Percentiles rank a stretch among this genome's conserved stretches.
Conservation (phyloP, 495 filamentous ascomycete species). For the Penicillium nucicola region DNA sequence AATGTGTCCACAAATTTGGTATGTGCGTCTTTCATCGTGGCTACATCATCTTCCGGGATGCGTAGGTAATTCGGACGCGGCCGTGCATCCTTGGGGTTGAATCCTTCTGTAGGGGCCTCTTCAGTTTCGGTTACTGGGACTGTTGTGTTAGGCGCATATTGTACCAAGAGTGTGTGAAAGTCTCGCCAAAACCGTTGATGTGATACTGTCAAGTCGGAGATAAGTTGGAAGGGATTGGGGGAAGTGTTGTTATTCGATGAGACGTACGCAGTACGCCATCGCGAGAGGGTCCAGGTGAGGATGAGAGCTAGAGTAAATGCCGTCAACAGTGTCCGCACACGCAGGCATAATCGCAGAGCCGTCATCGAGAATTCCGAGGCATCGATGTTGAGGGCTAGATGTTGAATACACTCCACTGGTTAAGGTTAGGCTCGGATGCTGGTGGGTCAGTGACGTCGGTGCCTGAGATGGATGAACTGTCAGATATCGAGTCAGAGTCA, state of each 20-base stretch:
- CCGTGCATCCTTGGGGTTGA: conserved; percentile 9
- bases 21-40: conserved; percentile 28
- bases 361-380: neutral
- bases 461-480: neutral
- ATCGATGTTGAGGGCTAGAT: too few species aligned
- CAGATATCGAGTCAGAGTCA: neutral
- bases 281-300: conserved; percentile 16
- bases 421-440: neutral
- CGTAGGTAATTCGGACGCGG: conserved; percentile 13
- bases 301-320: conserved; percentile 20
- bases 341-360: conserved; percentile 10
- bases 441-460: neutral
- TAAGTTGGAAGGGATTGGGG: neutral
- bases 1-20: conserved; percentile 30
- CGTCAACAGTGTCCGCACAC: conserved; percentile 15
- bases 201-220: conserved; percentile 6
- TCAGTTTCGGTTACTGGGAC: conserved; percentile 1
- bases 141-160: conserved; percentile 8
- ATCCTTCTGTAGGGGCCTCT: conserved; percentile 18
- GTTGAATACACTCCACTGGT: neutral
- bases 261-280: conserved; percentile 6
- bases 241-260: neutral
- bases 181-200: conserved; percentile 17
- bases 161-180: conserved; percentile 11
- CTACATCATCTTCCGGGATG: conserved; percentile 15